A percentile compares a stretch with the other conserved stretches of the same genome.
Evolutionary conservation across 2,329 filamentous ascomycete species (phyloP).

Genomic region (Diaporthe citri): DNA sequence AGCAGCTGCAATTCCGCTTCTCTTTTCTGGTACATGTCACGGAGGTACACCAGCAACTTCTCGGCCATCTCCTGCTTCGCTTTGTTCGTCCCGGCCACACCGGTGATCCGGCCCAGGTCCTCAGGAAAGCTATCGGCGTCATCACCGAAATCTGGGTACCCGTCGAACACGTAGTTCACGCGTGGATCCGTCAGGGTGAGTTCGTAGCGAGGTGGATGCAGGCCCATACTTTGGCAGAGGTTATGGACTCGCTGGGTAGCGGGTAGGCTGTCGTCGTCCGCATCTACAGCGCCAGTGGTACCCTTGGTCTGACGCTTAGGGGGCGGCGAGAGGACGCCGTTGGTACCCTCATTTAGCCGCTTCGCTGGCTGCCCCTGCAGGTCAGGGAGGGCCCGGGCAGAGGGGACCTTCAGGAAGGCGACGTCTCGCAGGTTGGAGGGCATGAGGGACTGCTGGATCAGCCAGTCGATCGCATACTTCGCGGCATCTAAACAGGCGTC

Average conservation of each 20-base stretch:
- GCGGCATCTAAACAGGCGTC: slow-evolving; percentile 54
- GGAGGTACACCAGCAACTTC: slow-evolving; percentile 54
- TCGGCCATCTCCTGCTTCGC: slow-evolving; percentile 56
- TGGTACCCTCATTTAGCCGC: not conserved
- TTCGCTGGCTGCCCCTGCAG: not conserved
- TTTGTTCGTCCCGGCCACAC: slow-evolving; percentile 50
- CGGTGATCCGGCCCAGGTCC: slow-evolving; percentile 49
- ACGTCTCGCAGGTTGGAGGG: slow-evolving; percentile 40
- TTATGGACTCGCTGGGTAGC: slow-evolving; percentile 46
- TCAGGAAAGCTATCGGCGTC: slow-evolving; percentile 47
- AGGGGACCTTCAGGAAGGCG: slow-evolving; percentile 26
- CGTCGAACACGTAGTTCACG: slow-evolving; percentile 51
- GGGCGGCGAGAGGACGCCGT: not conserved
- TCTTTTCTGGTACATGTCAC: slow-evolving; percentile 42
- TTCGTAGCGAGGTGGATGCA: slow-evolving; percentile 52
- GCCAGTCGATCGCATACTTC: slow-evolving; percentile 59
- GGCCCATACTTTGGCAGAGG: slow-evolving; percentile 51
- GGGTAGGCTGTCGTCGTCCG: slow-evolving; percentile 34
- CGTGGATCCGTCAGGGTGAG: slow-evolving; percentile 42
- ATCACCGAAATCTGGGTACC: slow-evolving; percentile 51
- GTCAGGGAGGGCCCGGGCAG: slow-evolving; percentile 44
- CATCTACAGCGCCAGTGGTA: slow-evolving; percentile 5
- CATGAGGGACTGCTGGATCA: slow-evolving; percentile 50
- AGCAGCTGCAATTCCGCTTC: slow-evolving; percentile 41
- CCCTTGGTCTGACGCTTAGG: slow-evolving; percentile 34